A percentile compares a stretch with the other conserved stretches of the same genome.
These are phyloP conservation scores for Iberis pinnata DNA, from an alignment of 345 rosid species.

Conservation along the genomic window DNA sequence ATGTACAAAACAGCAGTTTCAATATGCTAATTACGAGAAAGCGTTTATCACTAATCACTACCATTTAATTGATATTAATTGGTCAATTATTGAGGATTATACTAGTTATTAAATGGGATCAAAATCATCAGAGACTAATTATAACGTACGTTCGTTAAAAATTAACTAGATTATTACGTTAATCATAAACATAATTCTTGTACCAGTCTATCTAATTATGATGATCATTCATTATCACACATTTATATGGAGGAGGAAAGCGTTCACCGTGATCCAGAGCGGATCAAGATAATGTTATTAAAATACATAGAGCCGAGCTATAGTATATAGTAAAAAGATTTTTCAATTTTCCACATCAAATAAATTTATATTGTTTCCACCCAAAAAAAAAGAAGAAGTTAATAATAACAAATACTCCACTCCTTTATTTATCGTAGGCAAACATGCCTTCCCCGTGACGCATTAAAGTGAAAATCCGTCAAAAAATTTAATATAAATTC, in stretches of 20 bases:
- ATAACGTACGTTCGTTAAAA: constrained; percentile 4
- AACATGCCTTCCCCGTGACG: constrained; percentile 28
- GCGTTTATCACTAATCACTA: not conserved
- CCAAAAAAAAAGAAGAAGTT: not conserved
- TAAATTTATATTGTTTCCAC: constrained; percentile 2
- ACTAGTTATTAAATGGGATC: not conserved
- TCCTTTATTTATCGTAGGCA: constrained; percentile 1
- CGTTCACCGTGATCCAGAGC: not conserved
- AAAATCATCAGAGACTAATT: not conserved
- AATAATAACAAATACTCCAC: constrained; percentile 6
- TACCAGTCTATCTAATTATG: not conserved
- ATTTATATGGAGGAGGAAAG: not conserved
- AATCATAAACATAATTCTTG: constrained; percentile 9
- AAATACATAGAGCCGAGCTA: not conserved
- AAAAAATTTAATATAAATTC: constrained; percentile 24
- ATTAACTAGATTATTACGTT: not conserved
- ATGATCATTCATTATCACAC: not conserved
- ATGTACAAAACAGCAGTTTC: not conserved
- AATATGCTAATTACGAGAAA: constrained; percentile 9
- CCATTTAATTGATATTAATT: not conserved
- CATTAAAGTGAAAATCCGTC: not conserved
- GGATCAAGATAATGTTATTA: too few relatives aligned
- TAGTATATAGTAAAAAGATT: not conserved
- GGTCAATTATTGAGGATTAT: constrained; percentile 18
- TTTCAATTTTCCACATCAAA: not conserved